Evolutionary conservation across 805 yeast species (phyloP).

Genomic region (Sugiyamaella mastotermitis): DNA sequence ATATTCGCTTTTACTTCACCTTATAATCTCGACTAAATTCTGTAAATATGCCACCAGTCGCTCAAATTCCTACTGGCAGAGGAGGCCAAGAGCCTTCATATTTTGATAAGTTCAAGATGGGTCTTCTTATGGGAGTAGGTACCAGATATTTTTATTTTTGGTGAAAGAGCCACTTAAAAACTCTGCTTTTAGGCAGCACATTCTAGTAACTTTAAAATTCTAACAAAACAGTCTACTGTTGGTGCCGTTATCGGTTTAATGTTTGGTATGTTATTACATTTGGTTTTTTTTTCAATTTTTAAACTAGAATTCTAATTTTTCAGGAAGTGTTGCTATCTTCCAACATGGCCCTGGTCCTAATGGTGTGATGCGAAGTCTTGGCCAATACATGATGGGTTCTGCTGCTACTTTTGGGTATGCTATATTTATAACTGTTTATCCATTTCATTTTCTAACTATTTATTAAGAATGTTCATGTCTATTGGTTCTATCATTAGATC

Average conservation of each 20-base stretch:
- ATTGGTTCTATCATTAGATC: conserved; percentile 62
- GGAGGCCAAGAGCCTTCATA: conserved; percentile 54
- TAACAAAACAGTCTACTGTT: conserved; percentile 44
- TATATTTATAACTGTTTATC: too few relatives aligned
- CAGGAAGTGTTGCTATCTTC: conserved; percentile 70
- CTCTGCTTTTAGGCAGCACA: too few relatives aligned
- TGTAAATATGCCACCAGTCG: conserved; percentile 30
- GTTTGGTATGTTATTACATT: conserved; percentile 58
- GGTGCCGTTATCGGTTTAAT: conserved; percentile 94
- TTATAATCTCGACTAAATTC: too few relatives aligned
- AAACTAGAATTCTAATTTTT: too few relatives aligned
- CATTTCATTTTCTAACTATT: too few relatives aligned
- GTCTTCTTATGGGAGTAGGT: conserved; percentile 86
- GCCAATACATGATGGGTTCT: conserved; percentile 93
- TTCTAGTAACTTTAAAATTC: too few relatives aligned
- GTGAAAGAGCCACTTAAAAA: too few relatives aligned
- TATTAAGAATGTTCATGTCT: conserved; percentile 68
- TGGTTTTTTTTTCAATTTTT: too few relatives aligned
- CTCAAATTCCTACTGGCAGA: conserved; percentile 19
- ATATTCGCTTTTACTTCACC: too few relatives aligned
- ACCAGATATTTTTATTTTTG: too few relatives aligned
- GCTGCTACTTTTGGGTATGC: conserved; percentile 85
- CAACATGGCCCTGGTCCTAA: conserved; percentile 98
- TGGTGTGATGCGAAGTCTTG: conserved; percentile 93
- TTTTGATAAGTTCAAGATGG: conserved; percentile 98